Conservation (phyloP, 2,329 filamentous ascomycete genomes). For the Neonectria neomacrospora region DNA sequence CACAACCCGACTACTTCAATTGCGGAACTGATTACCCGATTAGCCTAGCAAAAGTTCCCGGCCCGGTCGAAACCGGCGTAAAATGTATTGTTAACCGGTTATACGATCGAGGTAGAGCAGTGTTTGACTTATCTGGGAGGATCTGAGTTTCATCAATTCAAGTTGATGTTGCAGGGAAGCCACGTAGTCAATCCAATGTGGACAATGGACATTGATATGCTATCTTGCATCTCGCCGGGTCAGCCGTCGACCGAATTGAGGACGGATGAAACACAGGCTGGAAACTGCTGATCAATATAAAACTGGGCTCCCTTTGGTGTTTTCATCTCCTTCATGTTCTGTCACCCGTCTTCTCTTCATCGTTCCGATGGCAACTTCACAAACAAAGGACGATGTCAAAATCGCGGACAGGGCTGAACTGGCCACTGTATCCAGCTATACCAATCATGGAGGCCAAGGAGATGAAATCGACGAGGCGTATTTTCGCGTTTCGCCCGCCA, state of each 20-base stretch:
- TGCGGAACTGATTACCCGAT: background rate
- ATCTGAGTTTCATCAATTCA: background rate
- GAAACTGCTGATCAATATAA: conserved; percentile 20
- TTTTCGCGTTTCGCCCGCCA: background rate
- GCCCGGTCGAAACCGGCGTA: background rate
- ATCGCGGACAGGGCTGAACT: conserved; percentile 7
- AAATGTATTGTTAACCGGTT: background rate
- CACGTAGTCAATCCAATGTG: background rate
- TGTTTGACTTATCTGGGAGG: background rate
- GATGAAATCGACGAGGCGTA: conserved; percentile 17
- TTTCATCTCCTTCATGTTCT: background rate
- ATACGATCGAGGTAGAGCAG: background rate
- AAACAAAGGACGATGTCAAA: conserved; percentile 14
- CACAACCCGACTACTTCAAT: background rate
- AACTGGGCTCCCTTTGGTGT: conserved; percentile 9
- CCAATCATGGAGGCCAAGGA: conserved; percentile 2
- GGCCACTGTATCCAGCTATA: conserved; percentile 10
- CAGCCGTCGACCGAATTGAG: background rate
- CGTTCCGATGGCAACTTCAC: conserved; percentile 7
- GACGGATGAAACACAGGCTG: conserved; percentile 8
- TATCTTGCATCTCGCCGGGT: conserved; percentile 3
- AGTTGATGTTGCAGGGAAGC: conserved; percentile 8
- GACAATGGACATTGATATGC: conserved; percentile 2
- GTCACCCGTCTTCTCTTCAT: background rate
- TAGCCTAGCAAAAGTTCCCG: background rate